Evolutionary conservation across 1,284 basidiomycete species (phyloP).

Genomic region (Takashimella tepidaria): DNA sequence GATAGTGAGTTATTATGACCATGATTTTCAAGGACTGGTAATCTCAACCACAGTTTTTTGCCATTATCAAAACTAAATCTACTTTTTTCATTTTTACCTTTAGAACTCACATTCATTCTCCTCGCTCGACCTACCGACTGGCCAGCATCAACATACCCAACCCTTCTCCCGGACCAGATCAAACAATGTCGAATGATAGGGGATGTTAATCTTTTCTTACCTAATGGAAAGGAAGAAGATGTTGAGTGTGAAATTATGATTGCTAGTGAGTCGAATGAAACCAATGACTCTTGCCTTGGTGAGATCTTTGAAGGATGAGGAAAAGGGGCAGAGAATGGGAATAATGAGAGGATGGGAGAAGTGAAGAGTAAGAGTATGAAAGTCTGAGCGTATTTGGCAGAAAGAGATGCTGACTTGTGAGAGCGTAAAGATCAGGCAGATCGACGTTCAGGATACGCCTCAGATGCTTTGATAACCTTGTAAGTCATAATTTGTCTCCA

Average conservation of each 20-base stretch:
- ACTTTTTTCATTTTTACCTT: not conserved
- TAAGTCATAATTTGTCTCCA: slow-evolving; percentile 9
- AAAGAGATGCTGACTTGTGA: too few relatives aligned
- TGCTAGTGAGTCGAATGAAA: slow-evolving; percentile 57
- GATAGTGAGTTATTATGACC: slow-evolving; percentile 77
- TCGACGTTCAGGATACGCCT: slow-evolving; percentile 60
- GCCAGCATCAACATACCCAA: slow-evolving; percentile 6
- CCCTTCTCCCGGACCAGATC: slow-evolving; percentile 29
- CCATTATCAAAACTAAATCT: too few relatives aligned
- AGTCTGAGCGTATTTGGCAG: too few relatives aligned
- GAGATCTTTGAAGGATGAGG: too few relatives aligned
- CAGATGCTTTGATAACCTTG: slow-evolving; percentile 62
- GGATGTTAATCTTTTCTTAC: slow-evolving; percentile 21
- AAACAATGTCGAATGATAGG: slow-evolving; percentile 13
- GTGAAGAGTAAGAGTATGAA: too few relatives aligned
- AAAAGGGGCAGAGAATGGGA: too few relatives aligned
- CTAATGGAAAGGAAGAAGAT: slow-evolving; percentile 52
- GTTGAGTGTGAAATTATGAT: slow-evolving; percentile 79
- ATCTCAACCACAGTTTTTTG: not conserved
- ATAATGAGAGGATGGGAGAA: too few relatives aligned
- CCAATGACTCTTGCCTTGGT: too few relatives aligned
- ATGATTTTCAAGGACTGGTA: too few relatives aligned
- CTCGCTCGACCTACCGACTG: slow-evolving; percentile 52
- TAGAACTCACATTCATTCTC: slow-evolving; percentile 87
- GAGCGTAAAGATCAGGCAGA: slow-evolving; percentile 18